phyloP scores from a whole-genome alignment of 768 basidiomycete genomes.

The Antrodiella citrinella region DNA sequence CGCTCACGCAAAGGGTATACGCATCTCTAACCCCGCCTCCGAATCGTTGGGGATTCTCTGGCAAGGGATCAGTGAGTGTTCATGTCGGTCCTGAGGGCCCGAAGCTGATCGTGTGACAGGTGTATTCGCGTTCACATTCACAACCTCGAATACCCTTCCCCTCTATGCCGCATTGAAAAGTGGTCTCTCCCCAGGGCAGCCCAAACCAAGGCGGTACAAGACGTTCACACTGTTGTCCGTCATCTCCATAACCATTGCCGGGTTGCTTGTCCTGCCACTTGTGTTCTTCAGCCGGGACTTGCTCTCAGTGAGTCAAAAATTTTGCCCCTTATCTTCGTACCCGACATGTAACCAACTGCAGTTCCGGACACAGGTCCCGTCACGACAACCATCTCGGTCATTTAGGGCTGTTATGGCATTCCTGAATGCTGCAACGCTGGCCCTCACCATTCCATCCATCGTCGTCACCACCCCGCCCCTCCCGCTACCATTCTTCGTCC shows the following conservation, averaged over 20 bases:
- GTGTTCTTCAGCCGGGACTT: slow-evolving; percentile 42
- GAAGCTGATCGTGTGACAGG: slow-evolving; percentile 27
- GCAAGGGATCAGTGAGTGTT: slow-evolving; percentile 54
- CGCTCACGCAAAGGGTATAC: slow-evolving; percentile 40
- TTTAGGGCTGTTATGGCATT: slow-evolving; percentile 30
- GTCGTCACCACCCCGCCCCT: slow-evolving; percentile 48
- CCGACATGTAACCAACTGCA: neutral
- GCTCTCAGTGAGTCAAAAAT: slow-evolving; percentile 27
- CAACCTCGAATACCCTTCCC: slow-evolving; percentile 56
- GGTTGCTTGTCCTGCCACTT: slow-evolving; percentile 47
- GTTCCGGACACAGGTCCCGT: slow-evolving; percentile 4
- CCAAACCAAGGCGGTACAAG: slow-evolving; percentile 38
- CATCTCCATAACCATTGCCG: slow-evolving; percentile 39
- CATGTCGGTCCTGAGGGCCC: neutral
- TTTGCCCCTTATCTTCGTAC: neutral
- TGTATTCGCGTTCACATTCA: slow-evolving; percentile 55
- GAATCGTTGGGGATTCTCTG: slow-evolving; percentile 43
- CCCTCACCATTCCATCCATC: slow-evolving; percentile 51
- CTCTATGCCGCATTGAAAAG: slow-evolving; percentile 55
- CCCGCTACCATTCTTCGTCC: slow-evolving; percentile 36
- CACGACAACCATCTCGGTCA: slow-evolving; percentile 17
- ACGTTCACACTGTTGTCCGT: slow-evolving; percentile 54
- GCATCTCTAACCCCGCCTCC: slow-evolving; percentile 29
- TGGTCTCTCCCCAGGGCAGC: slow-evolving; percentile 25
- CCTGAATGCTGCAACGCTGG: slow-evolving; percentile 43